A percentile compares a stretch with the other conserved stretches of the same genome.
phyloP scores from a whole-genome alignment of 176 grass and related monocot species.

The Guadua angustifolia region DNA sequence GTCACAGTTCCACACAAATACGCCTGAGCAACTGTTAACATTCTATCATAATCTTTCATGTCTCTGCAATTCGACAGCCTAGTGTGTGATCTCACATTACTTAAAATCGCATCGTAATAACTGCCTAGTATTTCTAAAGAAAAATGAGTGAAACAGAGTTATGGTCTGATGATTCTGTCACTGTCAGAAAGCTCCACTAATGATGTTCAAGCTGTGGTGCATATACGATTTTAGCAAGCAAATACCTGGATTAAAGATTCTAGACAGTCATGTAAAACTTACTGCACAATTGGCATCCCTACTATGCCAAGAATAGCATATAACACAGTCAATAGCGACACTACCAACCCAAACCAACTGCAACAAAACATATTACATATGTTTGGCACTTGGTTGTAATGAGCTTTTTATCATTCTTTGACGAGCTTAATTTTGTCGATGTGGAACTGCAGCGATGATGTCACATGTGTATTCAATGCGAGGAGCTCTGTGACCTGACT shows the following conservation, averaged over 20 bases:
- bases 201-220: constrained; percentile 27
- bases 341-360: neutral
- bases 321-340: neutral
- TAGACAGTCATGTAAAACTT: constrained; percentile 9
- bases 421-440: neutral
- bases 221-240: constrained; percentile 27
- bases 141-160: neutral
- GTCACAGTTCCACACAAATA: neutral
- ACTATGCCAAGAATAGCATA: neutral
- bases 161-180: neutral
- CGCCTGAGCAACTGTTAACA: neutral
- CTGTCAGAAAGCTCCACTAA: constrained; percentile 12
- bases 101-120: neutral
- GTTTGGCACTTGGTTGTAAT: no score
- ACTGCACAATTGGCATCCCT: neutral
- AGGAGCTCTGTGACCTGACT: neutral
- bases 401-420: neutral
- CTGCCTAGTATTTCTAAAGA: constrained; percentile 1
- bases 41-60: constrained; percentile 5
- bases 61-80: neutral
- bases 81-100: neutral
- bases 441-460: neutral
- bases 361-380: neutral
- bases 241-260: neutral
- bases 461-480: neutral